phyloP scores from a whole-genome alignment of 2,329 filamentous ascomycete genomes.

The Trichoderma cornu-damae region DNA sequence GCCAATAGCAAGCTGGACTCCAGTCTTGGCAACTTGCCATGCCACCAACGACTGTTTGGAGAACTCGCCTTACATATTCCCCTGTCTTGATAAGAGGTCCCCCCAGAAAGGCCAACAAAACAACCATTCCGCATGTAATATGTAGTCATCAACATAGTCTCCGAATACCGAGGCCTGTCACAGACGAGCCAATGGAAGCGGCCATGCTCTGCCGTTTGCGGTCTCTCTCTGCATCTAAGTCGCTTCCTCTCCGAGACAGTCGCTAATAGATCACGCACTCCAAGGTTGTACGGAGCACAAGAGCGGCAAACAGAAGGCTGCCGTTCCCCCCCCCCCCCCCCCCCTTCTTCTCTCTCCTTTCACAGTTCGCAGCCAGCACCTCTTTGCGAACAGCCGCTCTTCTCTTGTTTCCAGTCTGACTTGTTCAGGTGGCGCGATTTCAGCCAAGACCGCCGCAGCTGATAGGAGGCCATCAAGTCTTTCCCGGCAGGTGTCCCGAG shows the following conservation, averaged over 20 bases:
- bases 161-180: slow-evolving; percentile 2
- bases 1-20: background rate
- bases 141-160: background rate
- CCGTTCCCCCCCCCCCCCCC: too few species aligned
- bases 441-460: background rate
- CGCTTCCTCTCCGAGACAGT: slow-evolving; percentile 16
- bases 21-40: background rate
- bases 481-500: background rate
- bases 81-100: background rate
- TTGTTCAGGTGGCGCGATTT: background rate
- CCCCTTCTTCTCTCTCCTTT: background rate
- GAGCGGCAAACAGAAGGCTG: background rate
- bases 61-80: background rate
- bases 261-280: slow-evolving; percentile 5
- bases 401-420: background rate
- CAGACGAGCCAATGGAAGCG: background rate
- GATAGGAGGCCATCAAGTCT: background rate
- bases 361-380: background rate
- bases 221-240: slow-evolving; percentile 1
- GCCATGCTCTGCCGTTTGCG: background rate
- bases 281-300: background rate
- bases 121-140: background rate
- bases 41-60: background rate
- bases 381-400: background rate
- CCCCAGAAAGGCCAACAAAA: background rate